These are phyloP conservation scores for Penicillium canescens DNA, from an alignment of 495 filamentous ascomycete genomes.

Conservation along the genomic window DNA sequence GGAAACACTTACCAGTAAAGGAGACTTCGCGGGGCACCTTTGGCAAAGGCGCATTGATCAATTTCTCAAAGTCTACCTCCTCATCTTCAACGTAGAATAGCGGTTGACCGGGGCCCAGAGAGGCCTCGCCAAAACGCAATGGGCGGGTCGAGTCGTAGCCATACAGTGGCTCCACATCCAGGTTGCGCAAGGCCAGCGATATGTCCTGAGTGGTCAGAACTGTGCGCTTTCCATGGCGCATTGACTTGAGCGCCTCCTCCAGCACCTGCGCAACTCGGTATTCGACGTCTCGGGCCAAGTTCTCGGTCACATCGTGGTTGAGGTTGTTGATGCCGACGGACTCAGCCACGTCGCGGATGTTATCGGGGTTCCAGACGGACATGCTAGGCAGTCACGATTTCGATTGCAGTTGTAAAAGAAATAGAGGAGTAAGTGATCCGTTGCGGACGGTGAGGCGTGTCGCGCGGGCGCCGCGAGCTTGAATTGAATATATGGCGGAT, in stretches of 20 bases:
- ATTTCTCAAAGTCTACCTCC: slow-evolving; percentile 96
- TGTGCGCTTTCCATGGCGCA: slow-evolving; percentile 84
- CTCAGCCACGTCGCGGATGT: slow-evolving; percentile 91
- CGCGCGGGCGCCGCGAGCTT: neutral
- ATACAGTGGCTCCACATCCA: slow-evolving; percentile 93
- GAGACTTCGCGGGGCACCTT: slow-evolving; percentile 92
- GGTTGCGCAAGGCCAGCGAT: slow-evolving; percentile 73
- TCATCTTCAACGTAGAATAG: slow-evolving; percentile 98
- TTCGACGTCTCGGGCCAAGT: slow-evolving; percentile 89
- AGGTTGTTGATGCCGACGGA: slow-evolving; percentile 84
- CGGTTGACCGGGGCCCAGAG: slow-evolving; percentile 89
- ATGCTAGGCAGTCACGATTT: slow-evolving; percentile 24
- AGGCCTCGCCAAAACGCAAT: slow-evolving; percentile 89
- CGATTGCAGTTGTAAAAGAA: slow-evolving; percentile 12
- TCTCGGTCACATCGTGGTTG: slow-evolving; percentile 76
- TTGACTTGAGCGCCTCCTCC: slow-evolving; percentile 90
- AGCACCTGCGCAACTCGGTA: slow-evolving; percentile 90
- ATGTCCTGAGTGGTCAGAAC: slow-evolving; percentile 83
- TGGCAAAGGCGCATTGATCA: slow-evolving; percentile 93
- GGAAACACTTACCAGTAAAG: slow-evolving; percentile 69
- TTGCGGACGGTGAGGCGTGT: slow-evolving; percentile 1
- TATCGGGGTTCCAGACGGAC: slow-evolving; percentile 93
- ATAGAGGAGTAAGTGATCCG: slow-evolving; percentile 2
- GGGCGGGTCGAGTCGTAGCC: slow-evolving; percentile 90
- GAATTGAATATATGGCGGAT: neutral